These are phyloP conservation scores for Leptographium procerum DNA, from an alignment of 2,329 filamentous ascomycete genomes.

Conservation along the genomic window DNA sequence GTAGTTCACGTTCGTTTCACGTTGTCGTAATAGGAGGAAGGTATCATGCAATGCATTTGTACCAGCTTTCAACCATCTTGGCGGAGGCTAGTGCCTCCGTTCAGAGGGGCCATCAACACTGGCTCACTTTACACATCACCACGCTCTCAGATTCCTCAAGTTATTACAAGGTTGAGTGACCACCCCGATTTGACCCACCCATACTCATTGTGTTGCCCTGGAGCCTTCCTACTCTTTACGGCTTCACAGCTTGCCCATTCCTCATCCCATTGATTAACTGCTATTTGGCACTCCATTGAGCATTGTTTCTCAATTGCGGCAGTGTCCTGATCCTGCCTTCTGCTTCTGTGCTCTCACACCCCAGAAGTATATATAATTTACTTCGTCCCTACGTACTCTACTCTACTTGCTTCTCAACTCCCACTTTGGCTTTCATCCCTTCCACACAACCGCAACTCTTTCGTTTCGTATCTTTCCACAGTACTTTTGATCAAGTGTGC, in stretches of 20 bases:
- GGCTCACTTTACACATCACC: neutral
- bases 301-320: neutral
- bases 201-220: too few relatives aligned
- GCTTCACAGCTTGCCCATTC: neutral
- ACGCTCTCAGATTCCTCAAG: neutral
- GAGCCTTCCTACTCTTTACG: neutral
- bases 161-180: neutral
- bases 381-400: neutral
- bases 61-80: neutral
- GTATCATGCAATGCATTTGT: neutral
- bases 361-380: neutral
- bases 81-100: neutral
- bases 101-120: neutral
- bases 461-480: neutral
- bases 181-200: neutral
- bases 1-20: neutral
- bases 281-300: neutral
- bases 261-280: neutral
- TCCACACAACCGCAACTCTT: neutral
- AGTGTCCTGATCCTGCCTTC: neutral
- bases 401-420: neutral
- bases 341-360: neutral
- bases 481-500: neutral
- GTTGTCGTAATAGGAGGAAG: neutral
- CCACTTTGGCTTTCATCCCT: neutral